Conservation (phyloP, 768 basidiomycete species). For the Naematelia encephala region DNA sequence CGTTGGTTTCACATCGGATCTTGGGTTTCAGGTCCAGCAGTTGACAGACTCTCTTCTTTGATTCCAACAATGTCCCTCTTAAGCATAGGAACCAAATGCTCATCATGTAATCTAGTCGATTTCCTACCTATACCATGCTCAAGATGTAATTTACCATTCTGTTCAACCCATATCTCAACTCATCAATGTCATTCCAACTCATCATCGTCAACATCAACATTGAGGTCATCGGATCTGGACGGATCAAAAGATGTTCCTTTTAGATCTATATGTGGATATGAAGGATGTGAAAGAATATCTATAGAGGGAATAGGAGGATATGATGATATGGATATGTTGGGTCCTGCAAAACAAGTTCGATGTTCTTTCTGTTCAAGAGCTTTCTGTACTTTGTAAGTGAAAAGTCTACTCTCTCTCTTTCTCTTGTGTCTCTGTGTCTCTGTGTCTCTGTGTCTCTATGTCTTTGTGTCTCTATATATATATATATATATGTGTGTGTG, state of each 20-base stretch:
- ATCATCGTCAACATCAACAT: neutral
- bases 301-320: slow-evolving; percentile 31
- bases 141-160: slow-evolving; percentile 22
- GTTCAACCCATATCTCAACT: slow-evolving; percentile 24
- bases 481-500: slow-evolving; percentile 26
- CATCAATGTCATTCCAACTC: slow-evolving; percentile 15
- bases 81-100: slow-evolving; percentile 23
- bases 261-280: slow-evolving; percentile 17
- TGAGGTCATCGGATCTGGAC: too few relatives aligned
- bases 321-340: neutral
- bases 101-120: slow-evolving; percentile 26
- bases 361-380: slow-evolving; percentile 8
- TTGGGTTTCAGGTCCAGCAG: too few relatives aligned
- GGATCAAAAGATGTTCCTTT: neutral
- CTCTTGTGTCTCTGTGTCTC: neutral
- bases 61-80: neutral
- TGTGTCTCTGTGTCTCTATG: neutral
- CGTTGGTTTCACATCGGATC: too few relatives aligned
- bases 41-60: too few relatives aligned
- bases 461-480: too few relatives aligned
- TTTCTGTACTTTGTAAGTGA: slow-evolving; percentile 12
- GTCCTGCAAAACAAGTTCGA: slow-evolving; percentile 6
- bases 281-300: slow-evolving; percentile 25
- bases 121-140: slow-evolving; percentile 38
- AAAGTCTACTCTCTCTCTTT: neutral